Evolutionary conservation across 352 stramenopile species (phyloP).

Genomic region (Globisporangium yorkense): DNA sequence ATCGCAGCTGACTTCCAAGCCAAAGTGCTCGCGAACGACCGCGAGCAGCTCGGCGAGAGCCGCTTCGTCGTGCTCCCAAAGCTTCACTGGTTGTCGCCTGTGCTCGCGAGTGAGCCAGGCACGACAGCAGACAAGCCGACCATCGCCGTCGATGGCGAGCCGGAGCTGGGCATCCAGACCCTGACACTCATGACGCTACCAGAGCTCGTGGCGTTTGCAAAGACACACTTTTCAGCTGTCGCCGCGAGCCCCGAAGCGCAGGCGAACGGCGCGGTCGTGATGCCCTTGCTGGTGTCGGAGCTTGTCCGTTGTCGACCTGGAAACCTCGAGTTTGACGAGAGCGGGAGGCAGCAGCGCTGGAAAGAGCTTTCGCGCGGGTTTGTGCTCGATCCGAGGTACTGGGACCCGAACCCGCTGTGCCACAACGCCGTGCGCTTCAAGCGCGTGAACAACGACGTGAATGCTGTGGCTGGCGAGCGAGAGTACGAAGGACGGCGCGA

Average conservation of each 20-base stretch:
- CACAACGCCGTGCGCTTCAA: slow-evolving; percentile 46
- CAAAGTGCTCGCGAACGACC: slow-evolving; percentile 32
- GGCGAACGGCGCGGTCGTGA: slow-evolving; percentile 31
- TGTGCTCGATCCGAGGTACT: slow-evolving; percentile 47
- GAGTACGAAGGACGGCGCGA: slow-evolving; percentile 46
- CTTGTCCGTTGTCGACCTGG: slow-evolving; percentile 23
- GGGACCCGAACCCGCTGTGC: slow-evolving; percentile 46
- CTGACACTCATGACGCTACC: slow-evolving; percentile 28
- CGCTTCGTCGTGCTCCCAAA: slow-evolving; percentile 64
- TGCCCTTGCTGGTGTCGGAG: slow-evolving; percentile 58
- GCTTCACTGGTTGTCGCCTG: slow-evolving; percentile 54
- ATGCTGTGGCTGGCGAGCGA: slow-evolving; percentile 15
- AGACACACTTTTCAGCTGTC: slow-evolving; percentile 34
- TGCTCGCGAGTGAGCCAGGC: slow-evolving; percentile 25
- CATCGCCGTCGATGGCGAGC: slow-evolving; percentile 30
- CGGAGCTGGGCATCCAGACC: slow-evolving; percentile 21
- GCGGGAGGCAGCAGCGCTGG: slow-evolving; percentile 14
- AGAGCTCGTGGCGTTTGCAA: slow-evolving; percentile 27
- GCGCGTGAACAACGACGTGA: slow-evolving; percentile 23
- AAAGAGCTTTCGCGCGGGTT: slow-evolving; percentile 59
- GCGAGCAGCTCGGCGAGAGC: slow-evolving; percentile 21
- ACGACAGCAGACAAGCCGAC: slow-evolving; percentile 2
- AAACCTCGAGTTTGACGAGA: slow-evolving; percentile 12
- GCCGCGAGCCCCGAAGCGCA: slow-evolving; percentile 11
- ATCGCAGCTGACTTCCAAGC: slow-evolving; percentile 31